phyloP scores from a whole-genome alignment of 139 green algal species.

The Axilococcus clingmanii region DNA sequence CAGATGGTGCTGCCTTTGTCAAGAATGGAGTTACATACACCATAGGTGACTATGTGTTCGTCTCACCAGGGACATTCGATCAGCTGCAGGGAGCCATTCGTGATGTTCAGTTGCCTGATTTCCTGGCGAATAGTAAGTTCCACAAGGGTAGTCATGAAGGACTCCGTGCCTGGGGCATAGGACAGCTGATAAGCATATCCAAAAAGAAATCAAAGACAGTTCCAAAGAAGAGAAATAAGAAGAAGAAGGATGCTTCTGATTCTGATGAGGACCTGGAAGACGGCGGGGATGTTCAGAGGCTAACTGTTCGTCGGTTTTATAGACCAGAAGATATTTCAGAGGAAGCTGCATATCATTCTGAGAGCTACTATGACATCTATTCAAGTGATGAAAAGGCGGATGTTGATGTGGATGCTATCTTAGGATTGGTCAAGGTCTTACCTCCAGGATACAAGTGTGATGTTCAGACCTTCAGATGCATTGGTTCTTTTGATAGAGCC shows the following conservation, averaged over 20 bases:
- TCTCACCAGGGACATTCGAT: conserved; percentile 51
- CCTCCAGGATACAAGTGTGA: conserved; percentile 8
- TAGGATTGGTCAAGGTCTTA: conserved; percentile 44
- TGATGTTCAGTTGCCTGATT: conserved; percentile 35
- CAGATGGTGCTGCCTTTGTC: conserved; percentile 33
- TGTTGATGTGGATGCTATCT: conserved; percentile 40
- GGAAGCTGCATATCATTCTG: conserved; percentile 58
- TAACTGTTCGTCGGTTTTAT: conserved; percentile 71
- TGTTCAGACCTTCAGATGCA: conserved; percentile 26
- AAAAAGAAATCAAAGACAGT: conserved; percentile 4
- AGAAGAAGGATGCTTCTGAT: conserved; percentile 7
- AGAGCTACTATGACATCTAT: conserved; percentile 67
- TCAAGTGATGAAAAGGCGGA: conserved; percentile 32
- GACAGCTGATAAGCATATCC: conserved; percentile 46
- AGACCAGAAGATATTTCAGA: conserved; percentile 77
- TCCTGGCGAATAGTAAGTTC: conserved; percentile 43
- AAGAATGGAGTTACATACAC: conserved; percentile 47
- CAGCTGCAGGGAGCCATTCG: conserved; percentile 19
- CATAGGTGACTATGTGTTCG: conserved; percentile 68
- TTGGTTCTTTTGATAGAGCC: conserved; percentile 40
- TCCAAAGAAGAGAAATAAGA: too few species aligned
- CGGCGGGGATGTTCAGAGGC: not conserved
- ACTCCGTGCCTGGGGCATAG: conserved; percentile 63
- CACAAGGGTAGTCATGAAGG: conserved; percentile 64
- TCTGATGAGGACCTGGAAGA: not conserved